These are phyloP conservation scores for Diatrype stigma DNA, from an alignment of 2,329 filamentous ascomycete genomes.

Conservation along the genomic window DNA sequence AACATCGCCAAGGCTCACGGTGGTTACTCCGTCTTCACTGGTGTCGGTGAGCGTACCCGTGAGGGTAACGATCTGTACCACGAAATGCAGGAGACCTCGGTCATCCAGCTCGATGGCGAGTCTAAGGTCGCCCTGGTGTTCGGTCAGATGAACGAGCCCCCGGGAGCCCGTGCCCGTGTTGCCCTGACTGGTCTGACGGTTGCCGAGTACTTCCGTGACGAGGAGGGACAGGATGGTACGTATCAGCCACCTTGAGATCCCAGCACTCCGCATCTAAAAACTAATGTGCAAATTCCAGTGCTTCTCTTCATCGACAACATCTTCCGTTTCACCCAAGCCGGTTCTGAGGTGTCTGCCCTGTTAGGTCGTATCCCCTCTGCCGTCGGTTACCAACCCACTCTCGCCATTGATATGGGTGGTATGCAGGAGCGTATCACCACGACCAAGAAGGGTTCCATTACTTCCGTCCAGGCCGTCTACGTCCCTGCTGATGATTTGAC, in stretches of 20 bases:
- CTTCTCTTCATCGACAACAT: constrained; percentile 99
- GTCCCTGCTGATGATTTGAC: constrained; percentile 99
- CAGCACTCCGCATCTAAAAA: neutral
- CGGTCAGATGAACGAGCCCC: constrained; percentile 99
- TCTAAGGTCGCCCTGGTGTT: constrained; percentile 99
- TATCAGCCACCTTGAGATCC: constrained; percentile 4
- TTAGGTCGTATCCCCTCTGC: constrained; percentile 99
- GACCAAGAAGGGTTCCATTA: constrained; percentile 99
- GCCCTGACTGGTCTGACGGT: constrained; percentile 85
- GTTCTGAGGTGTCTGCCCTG: constrained; percentile 99
- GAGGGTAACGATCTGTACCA: constrained; percentile 99
- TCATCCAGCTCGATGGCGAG: constrained; percentile 98
- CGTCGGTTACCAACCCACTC: constrained; percentile 99
- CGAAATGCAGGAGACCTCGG: constrained; percentile 99
- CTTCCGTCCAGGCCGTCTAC: constrained; percentile 99
- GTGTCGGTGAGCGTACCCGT: constrained; percentile 99
- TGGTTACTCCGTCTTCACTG: constrained; percentile 99
- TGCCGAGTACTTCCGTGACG: constrained; percentile 76
- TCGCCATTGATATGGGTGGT: constrained; percentile 96
- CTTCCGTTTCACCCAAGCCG: constrained; percentile 99
- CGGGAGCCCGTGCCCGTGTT: constrained; percentile 98
- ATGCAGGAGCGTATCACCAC: constrained; percentile 99
- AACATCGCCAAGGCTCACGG: constrained; percentile 99
- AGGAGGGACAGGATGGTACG: constrained; percentile 80
- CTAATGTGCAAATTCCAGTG: constrained; percentile 49